phyloP scores from a whole-genome alignment of 2,329 filamentous ascomycete species.

The Curvularia sp. region DNA sequence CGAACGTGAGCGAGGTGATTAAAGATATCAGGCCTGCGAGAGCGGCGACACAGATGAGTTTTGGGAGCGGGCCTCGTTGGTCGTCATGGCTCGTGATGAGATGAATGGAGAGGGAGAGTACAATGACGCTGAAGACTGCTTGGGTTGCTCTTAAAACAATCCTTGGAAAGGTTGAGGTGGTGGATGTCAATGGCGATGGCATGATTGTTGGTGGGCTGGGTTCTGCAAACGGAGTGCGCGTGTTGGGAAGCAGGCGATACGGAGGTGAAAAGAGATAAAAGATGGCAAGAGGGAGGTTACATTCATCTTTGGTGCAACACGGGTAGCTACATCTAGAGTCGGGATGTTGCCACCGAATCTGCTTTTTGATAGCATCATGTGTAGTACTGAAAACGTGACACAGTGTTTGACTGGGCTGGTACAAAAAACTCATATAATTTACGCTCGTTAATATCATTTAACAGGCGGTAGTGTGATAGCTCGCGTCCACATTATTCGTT shows the following conservation, averaged over 20 bases:
- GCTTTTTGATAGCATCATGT: not conserved
- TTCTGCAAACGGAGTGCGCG: not conserved
- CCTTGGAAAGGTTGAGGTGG: not conserved
- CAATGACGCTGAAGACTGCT: slow-evolving; percentile 24
- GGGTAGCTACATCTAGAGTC: not conserved
- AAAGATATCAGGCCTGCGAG: slow-evolving; percentile 25
- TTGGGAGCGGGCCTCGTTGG: slow-evolving; percentile 6
- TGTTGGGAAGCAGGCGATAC: not conserved
- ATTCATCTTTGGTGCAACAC: not conserved
- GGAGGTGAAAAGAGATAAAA: not conserved
- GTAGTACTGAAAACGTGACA: not conserved
- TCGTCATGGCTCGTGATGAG: slow-evolving; percentile 23
- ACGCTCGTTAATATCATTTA: not conserved
- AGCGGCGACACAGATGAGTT: slow-evolving; percentile 13
- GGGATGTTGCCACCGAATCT: not conserved
- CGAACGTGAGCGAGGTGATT: slow-evolving; percentile 17
- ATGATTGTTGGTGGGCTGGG: not conserved
- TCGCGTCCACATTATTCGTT: not conserved
- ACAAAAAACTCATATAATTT: not conserved
- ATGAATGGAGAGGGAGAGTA: slow-evolving; percentile 24
- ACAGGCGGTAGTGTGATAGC: too few relatives aligned
- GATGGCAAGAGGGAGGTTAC: not conserved
- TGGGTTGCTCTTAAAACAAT: slow-evolving; percentile 20
- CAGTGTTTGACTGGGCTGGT: not conserved
- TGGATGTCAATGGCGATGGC: not conserved